Evolutionary conservation across 208 protist genomes (phyloP).

Genomic region (Acanthamoeba healyi): DNA sequence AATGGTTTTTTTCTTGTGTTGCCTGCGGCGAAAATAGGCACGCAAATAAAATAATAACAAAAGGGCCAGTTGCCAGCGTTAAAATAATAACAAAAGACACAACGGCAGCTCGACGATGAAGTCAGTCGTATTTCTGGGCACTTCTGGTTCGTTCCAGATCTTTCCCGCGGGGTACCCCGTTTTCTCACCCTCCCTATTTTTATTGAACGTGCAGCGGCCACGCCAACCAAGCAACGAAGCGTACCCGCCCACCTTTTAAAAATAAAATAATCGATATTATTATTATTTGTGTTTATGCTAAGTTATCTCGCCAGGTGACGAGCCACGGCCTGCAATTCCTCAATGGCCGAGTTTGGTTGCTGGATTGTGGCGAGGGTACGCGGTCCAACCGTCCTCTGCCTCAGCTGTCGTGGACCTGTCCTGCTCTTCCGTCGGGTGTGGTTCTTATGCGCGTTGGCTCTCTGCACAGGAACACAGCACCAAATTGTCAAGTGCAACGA

Average conservation of each 20-base stretch:
- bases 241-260: background rate
- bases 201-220: slow-evolving; percentile 38
- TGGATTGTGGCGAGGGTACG: slow-evolving; percentile 80
- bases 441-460: background rate
- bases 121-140: slow-evolving; percentile 60
- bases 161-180: background rate
- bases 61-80: too few relatives aligned
- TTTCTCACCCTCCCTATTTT: background rate
- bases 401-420: background rate
- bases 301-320: slow-evolving; percentile 54
- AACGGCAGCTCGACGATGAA: too few relatives aligned
- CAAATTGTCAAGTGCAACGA: slow-evolving; percentile 78
- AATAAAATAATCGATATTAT: background rate
- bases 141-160: slow-evolving; percentile 36
- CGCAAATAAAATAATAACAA: background rate
- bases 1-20: too few relatives aligned
- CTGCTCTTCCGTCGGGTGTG: background rate
- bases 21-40: background rate
- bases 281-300: background rate
- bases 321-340: slow-evolving; percentile 76
- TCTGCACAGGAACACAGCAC: slow-evolving; percentile 79
- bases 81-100: too few relatives aligned
- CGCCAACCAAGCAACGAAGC: slow-evolving; percentile 64
- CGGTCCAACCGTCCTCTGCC: background rate
- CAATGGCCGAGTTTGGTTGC: slow-evolving; percentile 77